Evolutionary conservation across 306 rosid genomes (phyloP).

Genomic region (Trifolium repens): DNA sequence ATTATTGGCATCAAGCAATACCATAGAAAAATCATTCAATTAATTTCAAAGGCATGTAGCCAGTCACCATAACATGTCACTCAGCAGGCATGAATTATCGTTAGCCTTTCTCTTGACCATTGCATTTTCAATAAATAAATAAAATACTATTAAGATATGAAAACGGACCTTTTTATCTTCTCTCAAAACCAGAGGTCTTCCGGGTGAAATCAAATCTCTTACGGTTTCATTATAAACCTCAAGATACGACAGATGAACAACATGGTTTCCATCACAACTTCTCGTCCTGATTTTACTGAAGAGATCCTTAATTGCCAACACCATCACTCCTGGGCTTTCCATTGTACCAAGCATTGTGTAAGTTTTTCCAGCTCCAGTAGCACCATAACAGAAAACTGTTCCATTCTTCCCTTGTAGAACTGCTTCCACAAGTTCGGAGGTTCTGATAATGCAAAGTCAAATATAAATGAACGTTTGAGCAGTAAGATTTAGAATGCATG

Average conservation of each 20-base stretch:
- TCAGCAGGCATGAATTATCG: not conserved
- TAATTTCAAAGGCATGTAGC: slow-evolving; percentile 14
- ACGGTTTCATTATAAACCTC: slow-evolving; percentile 96
- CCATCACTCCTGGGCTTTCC: slow-evolving; percentile 94
- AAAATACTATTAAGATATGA: not conserved
- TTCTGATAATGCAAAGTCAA: slow-evolving; percentile 59
- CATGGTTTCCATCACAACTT: slow-evolving; percentile 89
- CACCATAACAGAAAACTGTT: slow-evolving; percentile 94
- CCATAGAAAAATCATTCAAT: slow-evolving; percentile 1
- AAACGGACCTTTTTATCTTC: slow-evolving; percentile 83
- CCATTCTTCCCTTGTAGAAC: slow-evolving; percentile 96
- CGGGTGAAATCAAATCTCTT: slow-evolving; percentile 89
- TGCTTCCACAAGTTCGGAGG: slow-evolving; percentile 85
- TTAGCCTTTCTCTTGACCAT: slow-evolving; percentile 10
- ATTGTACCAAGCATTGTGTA: slow-evolving; percentile 92
- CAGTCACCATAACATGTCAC: not conserved
- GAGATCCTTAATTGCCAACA: slow-evolving; percentile 90
- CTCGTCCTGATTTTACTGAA: slow-evolving; percentile 80
- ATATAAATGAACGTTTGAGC: slow-evolving; percentile 12
- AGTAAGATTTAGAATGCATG: slow-evolving; percentile 25
- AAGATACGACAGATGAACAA: slow-evolving; percentile 83
- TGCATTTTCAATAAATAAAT: not conserved
- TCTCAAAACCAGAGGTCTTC: slow-evolving; percentile 90
- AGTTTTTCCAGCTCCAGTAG: slow-evolving; percentile 95
- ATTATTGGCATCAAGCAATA: slow-evolving; percentile 12